Base-by-base conservation (phyloP, 805 yeast species). In the Torulaspora gathmanii region DNA sequence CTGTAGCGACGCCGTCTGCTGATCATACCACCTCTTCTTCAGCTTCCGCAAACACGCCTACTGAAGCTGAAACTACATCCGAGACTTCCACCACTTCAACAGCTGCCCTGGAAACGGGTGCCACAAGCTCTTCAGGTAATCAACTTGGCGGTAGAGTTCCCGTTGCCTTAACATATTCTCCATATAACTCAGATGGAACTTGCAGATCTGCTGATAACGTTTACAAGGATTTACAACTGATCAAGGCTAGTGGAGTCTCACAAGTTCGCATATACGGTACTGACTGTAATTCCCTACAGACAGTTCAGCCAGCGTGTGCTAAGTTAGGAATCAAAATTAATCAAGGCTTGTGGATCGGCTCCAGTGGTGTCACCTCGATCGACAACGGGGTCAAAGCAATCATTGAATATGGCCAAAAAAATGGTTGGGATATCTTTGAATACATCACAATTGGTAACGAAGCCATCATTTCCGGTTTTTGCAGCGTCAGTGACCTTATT, bases 361-460 rank as follows among this genome's bases (percentile, higher is more conserved):
- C 67, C 15, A 70, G 64, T 22, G 95, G 95, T 55, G 81, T 75
- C 30, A 79, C 79, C 57, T 80, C 91, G 7, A 77, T 87, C 49
- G 89, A 86, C 62, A 67, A 55, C 40, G 71, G 78, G 37, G 80
- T 87, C 39, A 42, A 61, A 16, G 78, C 69, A 25, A 56, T 89
- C 39, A 74, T 88, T 44, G 37, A 65, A 7, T 74, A 72, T 52
- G 77, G 75, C 29, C 71, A 73, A 56, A 70, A 74, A 13, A 67
- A 71, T 46, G 78, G 78, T 27, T 90, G 95, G 95, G 80, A 70
- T 49, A 68, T 83, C n/a, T 82, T 88, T 67, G 83, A 83, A 49
- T 80, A 69, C 63, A 73, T 90, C 55, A 84, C 95, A 16, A 72
- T 90, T 50, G 97, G 96, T 47, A 90, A 90, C 61, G 97, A 90